Percentiles rank a stretch among this genome's conserved stretches.
Evolutionary conservation across 768 basidiomycete genomes (phyloP).

Genomic region (Naematelia aurantialba): DNA sequence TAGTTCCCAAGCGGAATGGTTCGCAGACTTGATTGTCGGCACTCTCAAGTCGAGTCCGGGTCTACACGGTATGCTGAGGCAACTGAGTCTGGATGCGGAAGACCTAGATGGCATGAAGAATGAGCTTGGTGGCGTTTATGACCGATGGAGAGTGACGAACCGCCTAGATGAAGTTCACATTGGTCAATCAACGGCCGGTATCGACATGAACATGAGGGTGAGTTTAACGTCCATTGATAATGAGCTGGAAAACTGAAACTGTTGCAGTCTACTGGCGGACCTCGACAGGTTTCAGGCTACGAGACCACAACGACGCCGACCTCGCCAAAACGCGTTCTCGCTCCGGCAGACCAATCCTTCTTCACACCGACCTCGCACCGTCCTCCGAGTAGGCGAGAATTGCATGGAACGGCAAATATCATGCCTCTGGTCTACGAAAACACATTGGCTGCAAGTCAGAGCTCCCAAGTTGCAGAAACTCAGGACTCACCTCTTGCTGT

Average conservation of each 20-base stretch:
- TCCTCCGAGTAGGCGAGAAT: slow-evolving; percentile 3
- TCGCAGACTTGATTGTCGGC: slow-evolving; percentile 10
- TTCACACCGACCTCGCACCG: slow-evolving; percentile 19
- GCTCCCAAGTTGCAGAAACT: background rate
- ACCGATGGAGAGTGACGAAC: slow-evolving; percentile 27
- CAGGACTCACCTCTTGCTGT: slow-evolving; percentile 7
- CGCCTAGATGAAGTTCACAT: slow-evolving; percentile 20
- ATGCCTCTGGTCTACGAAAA: background rate
- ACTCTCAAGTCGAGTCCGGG: background rate
- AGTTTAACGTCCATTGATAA: background rate
- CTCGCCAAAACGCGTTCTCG: background rate
- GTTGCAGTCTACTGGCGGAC: background rate
- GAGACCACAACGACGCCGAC: slow-evolving; percentile 3
- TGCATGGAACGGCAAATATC: background rate
- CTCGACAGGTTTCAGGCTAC: background rate
- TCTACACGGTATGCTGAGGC: background rate
- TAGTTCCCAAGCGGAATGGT: slow-evolving; percentile 2
- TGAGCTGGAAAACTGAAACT: background rate
- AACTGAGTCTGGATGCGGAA: slow-evolving; percentile 22
- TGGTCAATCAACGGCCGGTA: slow-evolving; percentile 9
- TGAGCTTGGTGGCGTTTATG: slow-evolving; percentile 25
- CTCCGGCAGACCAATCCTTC: slow-evolving; percentile 9
- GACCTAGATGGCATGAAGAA: slow-evolving; percentile 28
- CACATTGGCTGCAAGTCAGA: background rate
- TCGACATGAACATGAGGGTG: slow-evolving; percentile 1